Conservation (phyloP, 129 eudicot genomes). For the Flaveria ramosissima region DNA sequence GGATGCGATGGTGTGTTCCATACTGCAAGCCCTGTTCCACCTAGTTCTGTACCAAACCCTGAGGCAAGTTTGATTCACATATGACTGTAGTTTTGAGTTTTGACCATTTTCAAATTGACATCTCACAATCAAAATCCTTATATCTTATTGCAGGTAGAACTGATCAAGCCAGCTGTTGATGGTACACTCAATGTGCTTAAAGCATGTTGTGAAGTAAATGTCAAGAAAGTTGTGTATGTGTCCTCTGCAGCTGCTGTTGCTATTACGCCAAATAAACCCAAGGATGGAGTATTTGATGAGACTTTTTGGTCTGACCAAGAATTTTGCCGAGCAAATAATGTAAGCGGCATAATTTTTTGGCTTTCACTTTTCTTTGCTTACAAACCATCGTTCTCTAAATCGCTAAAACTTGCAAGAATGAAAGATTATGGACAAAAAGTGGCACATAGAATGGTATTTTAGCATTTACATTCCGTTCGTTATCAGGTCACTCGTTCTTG, state of each 20-base stretch:
- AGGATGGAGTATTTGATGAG: slow-evolving; percentile 65
- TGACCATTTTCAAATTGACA: not conserved
- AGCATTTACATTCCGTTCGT: not conserved
- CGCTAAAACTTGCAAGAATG: slow-evolving; percentile 5
- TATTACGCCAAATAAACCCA: slow-evolving; percentile 60
- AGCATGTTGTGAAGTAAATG: slow-evolving; percentile 71
- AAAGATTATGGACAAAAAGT: slow-evolving; percentile 8
- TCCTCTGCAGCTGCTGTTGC: slow-evolving; percentile 66
- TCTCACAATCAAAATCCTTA: not conserved
- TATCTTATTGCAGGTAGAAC: slow-evolving; percentile 54
- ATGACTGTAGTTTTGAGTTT: not conserved
- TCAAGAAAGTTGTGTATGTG: slow-evolving; percentile 61
- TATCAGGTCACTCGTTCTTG: not conserved
- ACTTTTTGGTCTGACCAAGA: slow-evolving; percentile 88
- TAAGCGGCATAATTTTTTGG: slow-evolving; percentile 26
- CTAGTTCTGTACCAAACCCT: slow-evolving; percentile 69
- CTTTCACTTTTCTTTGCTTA: not conserved
- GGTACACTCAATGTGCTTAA: slow-evolving; percentile 84
- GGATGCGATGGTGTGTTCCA: slow-evolving; percentile 87
- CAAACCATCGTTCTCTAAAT: not conserved
- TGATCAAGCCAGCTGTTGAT: slow-evolving; percentile 79
- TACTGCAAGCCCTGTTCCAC: slow-evolving; percentile 83
- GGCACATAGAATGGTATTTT: not conserved
- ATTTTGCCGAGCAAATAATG: slow-evolving; percentile 67
- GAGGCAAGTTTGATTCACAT: slow-evolving; percentile 49